Evolutionary conservation across 2,329 filamentous ascomycete species (phyloP), one percentile per base, ranked within the genome.

Genomic region (Hypomyces perniciosus): DNA sequence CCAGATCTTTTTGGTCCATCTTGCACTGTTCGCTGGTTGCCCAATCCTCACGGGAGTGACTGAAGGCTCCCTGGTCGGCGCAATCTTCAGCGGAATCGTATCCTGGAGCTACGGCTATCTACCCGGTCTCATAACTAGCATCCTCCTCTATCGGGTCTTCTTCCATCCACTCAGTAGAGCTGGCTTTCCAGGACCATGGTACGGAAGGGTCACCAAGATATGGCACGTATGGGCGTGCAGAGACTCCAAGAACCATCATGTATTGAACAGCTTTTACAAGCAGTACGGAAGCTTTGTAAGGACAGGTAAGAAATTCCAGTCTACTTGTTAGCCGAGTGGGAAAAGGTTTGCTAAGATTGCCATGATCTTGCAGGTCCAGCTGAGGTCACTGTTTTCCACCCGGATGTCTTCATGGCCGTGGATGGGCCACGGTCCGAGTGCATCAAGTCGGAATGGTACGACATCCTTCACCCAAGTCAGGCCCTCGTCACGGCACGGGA

Each of bases 131-230:
- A 30, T 59, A 6, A 31, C 39, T 7, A 72, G 69, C 52, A 69
- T 72, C 13, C 27, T 62, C 6, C 48, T 68, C n/a, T 70, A 74
- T 57, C 63, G 72, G 12, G 50, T 62, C 2, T 64, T 69, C 48
- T 72, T 71, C 52, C 72, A 73, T 48, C 67, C 65, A 4, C 59
- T 72, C 8, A 61, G 57, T n/a, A 47, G 62, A 9, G 51, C 53
- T 34, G 54, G 56, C 54, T 71, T 73, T 37, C 63, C 62, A 1
- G 70, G 72, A 0, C 72, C 72, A 2, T 63, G 64, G 42, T 57
- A 57, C 8, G 66, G 65, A 20, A 61, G 64, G 3, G 52, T 70
- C 13, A 65, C 63, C 12, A 72, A 73, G 45, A 57, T 71, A 3
- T 70, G 70, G 60, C 63, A 66, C 33, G 52, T 69, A 4, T 63